Percentiles rank a stretch among this genome's conserved stretches.
phyloP scores from a whole-genome alignment of 2,329 filamentous ascomycete species.

The Beauveria sp. region DNA sequence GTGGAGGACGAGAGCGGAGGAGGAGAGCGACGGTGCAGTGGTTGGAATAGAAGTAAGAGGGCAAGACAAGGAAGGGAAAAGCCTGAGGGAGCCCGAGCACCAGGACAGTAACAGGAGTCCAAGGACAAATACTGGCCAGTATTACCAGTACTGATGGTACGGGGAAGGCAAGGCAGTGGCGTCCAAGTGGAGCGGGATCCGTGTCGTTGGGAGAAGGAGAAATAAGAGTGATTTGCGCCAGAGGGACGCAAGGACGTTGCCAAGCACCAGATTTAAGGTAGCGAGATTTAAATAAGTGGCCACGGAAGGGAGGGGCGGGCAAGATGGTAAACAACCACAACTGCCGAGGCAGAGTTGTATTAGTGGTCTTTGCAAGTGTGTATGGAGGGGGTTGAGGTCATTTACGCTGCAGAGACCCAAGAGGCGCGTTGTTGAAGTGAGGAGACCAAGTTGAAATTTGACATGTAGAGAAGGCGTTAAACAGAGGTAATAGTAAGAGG shows the following conservation, averaged over 20 bases:
- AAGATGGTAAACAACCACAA: slow-evolving; percentile 5
- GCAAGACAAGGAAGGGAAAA: neutral
- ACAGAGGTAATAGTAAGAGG: neutral
- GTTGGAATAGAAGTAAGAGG: neutral
- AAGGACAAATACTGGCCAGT: neutral
- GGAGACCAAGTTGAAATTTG: neutral
- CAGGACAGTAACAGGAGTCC: neutral
- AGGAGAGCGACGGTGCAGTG: neutral
- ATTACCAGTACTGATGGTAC: neutral
- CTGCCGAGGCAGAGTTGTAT: slow-evolving; percentile 3
- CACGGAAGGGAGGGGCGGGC: slow-evolving; percentile 6
- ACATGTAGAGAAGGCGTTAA: neutral
- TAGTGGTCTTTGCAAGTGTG: neutral
- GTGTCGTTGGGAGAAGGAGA: neutral
- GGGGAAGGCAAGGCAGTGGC: neutral
- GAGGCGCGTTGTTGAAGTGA: neutral
- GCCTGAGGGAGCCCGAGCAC: neutral
- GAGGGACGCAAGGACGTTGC: slow-evolving; percentile 7
- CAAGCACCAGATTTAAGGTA: slow-evolving; percentile 11
- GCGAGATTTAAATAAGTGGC: slow-evolving; percentile 11
- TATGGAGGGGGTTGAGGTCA: neutral
- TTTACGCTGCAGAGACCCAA: neutral
- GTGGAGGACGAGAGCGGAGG: neutral
- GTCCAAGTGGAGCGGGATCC: slow-evolving; percentile 5
- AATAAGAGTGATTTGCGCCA: slow-evolving; percentile 5